Conservation (phyloP, 1,284 basidiomycete genomes). For the Fomes fomentarius region DNA sequence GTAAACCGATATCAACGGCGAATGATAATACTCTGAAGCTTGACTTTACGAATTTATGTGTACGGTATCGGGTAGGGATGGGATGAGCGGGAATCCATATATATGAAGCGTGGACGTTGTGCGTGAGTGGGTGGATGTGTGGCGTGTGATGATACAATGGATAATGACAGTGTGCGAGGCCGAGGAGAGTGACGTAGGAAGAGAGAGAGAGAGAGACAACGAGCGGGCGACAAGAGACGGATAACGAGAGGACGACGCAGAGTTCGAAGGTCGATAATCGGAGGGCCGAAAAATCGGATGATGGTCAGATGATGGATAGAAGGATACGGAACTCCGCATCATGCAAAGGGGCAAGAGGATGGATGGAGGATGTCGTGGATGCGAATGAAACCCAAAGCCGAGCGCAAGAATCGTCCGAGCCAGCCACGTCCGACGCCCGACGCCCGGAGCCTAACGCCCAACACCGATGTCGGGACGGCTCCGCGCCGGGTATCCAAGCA, state of each 20-base stretch:
- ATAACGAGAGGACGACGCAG: constrained; percentile 25
- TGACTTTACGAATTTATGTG: constrained; percentile 18
- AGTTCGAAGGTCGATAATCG: too few species aligned
- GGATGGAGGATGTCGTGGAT: neutral
- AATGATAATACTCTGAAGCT: constrained; percentile 6
- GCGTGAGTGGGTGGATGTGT: constrained; percentile 14
- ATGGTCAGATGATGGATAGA: too few species aligned
- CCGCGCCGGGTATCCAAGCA: constrained; percentile 4
- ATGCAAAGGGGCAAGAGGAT: too few species aligned
- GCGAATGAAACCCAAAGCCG: constrained; percentile 2
- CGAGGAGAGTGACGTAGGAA: neutral
- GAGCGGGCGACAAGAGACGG: constrained; percentile 9
- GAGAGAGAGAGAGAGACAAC: neutral
- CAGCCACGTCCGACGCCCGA: neutral
- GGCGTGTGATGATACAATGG: constrained; percentile 21
- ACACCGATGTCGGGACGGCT: too few species aligned
- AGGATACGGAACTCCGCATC: too few species aligned
- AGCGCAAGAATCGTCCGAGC: constrained; percentile 11
- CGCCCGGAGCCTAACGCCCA: too few species aligned
- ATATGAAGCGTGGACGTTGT: constrained; percentile 22
- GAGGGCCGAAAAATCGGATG: too few species aligned
- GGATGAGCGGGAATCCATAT: neutral
- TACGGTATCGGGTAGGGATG: constrained; percentile 22
- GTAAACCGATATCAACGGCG: neutral
- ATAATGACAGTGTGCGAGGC: neutral